A percentile compares a stretch with the other conserved stretches of the same genome.
Evolutionary conservation across 1,139 yeast genomes (phyloP).

Genomic region (Yamadazyma mexicana): DNA sequence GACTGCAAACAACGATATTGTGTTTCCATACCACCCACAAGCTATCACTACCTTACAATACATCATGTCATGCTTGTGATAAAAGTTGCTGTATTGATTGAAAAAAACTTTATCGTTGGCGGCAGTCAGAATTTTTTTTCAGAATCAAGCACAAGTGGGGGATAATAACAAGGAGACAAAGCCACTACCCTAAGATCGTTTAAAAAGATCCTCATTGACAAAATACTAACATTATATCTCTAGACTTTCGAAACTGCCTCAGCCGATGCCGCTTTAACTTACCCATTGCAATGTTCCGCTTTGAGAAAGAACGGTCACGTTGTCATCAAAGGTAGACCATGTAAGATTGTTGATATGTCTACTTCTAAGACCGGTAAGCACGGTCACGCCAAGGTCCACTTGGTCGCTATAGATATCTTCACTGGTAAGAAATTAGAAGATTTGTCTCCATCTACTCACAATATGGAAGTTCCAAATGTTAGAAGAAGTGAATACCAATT

Average conservation of each 20-base stretch:
- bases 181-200: too few species aligned
- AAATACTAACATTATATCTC: conserved; percentile 32
- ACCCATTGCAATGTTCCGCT: conserved; percentile 99
- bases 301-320: conserved; percentile 99
- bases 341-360: conserved; percentile 99
- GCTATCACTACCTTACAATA: not conserved
- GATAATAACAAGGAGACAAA: too few species aligned
- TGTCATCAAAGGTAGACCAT: conserved; percentile 98
- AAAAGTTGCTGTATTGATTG: not conserved
- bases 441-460: conserved; percentile 99
- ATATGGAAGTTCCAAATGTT: conserved; percentile 99
- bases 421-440: conserved; percentile 99
- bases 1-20: not conserved
- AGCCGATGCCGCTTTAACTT: conserved; percentile 98
- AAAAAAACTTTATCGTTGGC: not conserved
- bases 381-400: conserved; percentile 99
- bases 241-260: conserved; percentile 97
- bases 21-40: not conserved
- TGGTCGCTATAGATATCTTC: conserved; percentile 98
- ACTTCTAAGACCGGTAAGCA: conserved; percentile 99
- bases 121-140: too few species aligned
- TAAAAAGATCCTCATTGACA: too few species aligned
- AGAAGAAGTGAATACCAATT: conserved; percentile 93
- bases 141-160: not conserved
- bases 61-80: too few species aligned